Percentiles rank a stretch among this genome's conserved stretches.
These are phyloP conservation scores for Cryptococcus sp. DNA, from an alignment of 1,284 basidiomycete genomes.

Conservation along the genomic window DNA sequence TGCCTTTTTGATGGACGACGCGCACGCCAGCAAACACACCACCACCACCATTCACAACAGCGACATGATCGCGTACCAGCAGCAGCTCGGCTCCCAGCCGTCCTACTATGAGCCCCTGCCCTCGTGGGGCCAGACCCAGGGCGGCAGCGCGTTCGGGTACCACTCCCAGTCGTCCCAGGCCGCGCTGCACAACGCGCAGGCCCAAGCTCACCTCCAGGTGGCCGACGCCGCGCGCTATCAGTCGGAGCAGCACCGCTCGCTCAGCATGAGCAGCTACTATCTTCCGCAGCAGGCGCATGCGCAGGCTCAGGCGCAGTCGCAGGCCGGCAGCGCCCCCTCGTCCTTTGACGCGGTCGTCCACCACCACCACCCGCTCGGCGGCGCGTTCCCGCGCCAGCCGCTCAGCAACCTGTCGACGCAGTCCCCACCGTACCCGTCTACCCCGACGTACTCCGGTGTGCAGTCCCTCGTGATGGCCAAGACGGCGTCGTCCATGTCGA, in stretches of 20 bases:
- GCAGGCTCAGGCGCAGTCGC: not conserved
- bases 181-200: conserved; percentile 32
- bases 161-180: conserved; percentile 20
- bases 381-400: conserved; percentile 18
- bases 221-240: conserved; percentile 27
- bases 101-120: conserved; percentile 2
- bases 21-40: conserved; percentile 4
- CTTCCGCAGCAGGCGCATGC: conserved; percentile 1
- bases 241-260: conserved; percentile 13
- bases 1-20: conserved; percentile 16
- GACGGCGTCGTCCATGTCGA: conserved; percentile 9
- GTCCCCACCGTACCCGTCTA: conserved; percentile 30
- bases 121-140: conserved; percentile 5
- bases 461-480: conserved; percentile 14
- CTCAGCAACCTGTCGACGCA: conserved; percentile 19
- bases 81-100: conserved; percentile 1
- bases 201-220: conserved; percentile 38
- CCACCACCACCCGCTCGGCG: not conserved
- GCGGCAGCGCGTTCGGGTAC: conserved; percentile 19
- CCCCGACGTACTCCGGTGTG: conserved; percentile 21
- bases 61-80: conserved; percentile 32
- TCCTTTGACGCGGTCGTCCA: conserved; percentile 1
- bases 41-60: conserved; percentile 8
- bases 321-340: conserved; percentile 2
- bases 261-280: conserved; percentile 10